Evolutionary conservation across 2,329 filamentous ascomycete genomes (phyloP).

Genomic region (Scedosporium minutisporum): DNA sequence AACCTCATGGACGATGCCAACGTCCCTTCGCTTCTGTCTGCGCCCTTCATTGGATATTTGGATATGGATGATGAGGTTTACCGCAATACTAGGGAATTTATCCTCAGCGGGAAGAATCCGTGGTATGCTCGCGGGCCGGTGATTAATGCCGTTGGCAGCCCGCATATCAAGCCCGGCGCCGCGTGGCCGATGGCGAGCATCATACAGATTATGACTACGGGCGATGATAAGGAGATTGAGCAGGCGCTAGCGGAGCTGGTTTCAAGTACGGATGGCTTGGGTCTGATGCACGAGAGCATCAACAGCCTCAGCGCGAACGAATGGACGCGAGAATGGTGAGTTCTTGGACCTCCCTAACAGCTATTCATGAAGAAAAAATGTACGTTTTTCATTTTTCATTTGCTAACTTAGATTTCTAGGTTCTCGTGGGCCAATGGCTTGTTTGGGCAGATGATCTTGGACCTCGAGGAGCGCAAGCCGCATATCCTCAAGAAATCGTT

Average conservation of each 20-base stretch:
- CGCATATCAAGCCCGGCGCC: slow-evolving; percentile 50
- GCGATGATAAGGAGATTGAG: slow-evolving; percentile 23
- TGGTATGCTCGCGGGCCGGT: slow-evolving; percentile 61
- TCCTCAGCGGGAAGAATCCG: slow-evolving; percentile 66
- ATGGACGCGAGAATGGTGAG: slow-evolving; percentile 27
- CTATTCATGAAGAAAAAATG: not conserved
- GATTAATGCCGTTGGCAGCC: slow-evolving; percentile 64
- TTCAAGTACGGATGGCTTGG: slow-evolving; percentile 28
- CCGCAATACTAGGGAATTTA: slow-evolving; percentile 69
- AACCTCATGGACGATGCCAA: slow-evolving; percentile 67
- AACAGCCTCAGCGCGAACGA: slow-evolving; percentile 21
- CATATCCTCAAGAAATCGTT: slow-evolving; percentile 45
- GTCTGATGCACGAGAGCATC: slow-evolving; percentile 38
- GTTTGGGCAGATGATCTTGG: slow-evolving; percentile 74
- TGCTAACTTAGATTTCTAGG: slow-evolving; percentile 37
- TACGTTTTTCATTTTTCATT: not conserved
- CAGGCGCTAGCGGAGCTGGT: slow-evolving; percentile 27
- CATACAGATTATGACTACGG: slow-evolving; percentile 40
- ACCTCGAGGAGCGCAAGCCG: slow-evolving; percentile 65
- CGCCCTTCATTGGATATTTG: slow-evolving; percentile 55
- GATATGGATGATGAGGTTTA: slow-evolving; percentile 55
- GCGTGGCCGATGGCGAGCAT: slow-evolving; percentile 50
- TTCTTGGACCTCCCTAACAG: not conserved
- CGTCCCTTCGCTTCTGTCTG: slow-evolving; percentile 55
- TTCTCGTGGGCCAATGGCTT: slow-evolving; percentile 85